Evolutionary conservation across 148 eudicot genomes (phyloP).

Genomic region (Rheum nobile): DNA sequence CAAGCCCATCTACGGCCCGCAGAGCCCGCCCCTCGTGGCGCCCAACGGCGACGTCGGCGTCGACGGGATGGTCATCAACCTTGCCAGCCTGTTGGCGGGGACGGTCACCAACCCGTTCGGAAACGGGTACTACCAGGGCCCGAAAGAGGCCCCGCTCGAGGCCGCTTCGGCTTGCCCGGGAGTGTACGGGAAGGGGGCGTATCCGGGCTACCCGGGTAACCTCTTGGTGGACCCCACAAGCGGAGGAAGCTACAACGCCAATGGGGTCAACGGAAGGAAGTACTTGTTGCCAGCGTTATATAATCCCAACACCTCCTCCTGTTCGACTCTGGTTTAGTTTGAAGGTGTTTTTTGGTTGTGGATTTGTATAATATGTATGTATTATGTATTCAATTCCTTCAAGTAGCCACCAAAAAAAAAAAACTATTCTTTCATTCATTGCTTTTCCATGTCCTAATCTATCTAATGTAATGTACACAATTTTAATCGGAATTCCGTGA

Average conservation of each 20-base stretch:
- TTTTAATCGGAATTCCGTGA: no score
- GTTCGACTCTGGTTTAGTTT: slow-evolving; percentile 31
- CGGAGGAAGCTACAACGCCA: no score
- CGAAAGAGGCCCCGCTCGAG: slow-evolving; percentile 37
- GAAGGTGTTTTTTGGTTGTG: no score
- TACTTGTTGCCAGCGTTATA: slow-evolving; percentile 44
- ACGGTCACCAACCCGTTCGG: slow-evolving; percentile 47
- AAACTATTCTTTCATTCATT: no score
- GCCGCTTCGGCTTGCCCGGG: slow-evolving; percentile 47
- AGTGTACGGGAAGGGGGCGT: slow-evolving; percentile 37
- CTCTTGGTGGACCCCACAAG: slow-evolving; percentile 25
- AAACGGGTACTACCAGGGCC: slow-evolving; percentile 47
- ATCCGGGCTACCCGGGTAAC: slow-evolving; percentile 53
- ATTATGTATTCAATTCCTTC: neutral
- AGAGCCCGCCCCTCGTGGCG: slow-evolving; percentile 34
- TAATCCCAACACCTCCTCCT: slow-evolving; percentile 34
- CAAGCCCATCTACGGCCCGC: slow-evolving; percentile 63
- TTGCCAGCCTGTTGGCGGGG: slow-evolving; percentile 34
- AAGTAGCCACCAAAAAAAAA: no score
- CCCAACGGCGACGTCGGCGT: slow-evolving; percentile 46
- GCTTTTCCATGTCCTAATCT: no score
- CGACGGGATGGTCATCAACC: slow-evolving; percentile 48
- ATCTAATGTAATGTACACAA: no score
- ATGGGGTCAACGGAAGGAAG: slow-evolving; percentile 39
- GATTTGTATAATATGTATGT: neutral